Evolutionary conservation across 768 basidiomycete species (phyloP).

Genomic region (Lentinula sp.): DNA sequence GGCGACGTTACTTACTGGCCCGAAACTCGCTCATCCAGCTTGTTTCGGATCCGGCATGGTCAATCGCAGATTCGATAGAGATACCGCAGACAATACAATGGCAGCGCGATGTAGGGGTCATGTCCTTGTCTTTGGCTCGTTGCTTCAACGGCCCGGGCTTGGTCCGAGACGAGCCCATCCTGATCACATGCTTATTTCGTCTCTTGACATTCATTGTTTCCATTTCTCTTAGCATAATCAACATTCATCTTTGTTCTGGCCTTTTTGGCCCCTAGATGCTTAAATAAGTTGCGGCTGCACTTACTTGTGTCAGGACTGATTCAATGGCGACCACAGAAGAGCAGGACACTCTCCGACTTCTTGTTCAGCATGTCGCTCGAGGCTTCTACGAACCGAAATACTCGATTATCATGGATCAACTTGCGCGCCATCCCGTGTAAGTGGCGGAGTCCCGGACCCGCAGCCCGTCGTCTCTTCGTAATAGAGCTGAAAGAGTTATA

Average conservation of each 20-base stretch:
- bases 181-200: too few relatives aligned
- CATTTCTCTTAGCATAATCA: neutral
- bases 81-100: too few relatives aligned
- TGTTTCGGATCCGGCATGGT: too few relatives aligned
- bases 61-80: too few relatives aligned
- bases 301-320: neutral
- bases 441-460: conserved; percentile 29
- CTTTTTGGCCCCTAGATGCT: neutral
- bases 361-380: conserved; percentile 90
- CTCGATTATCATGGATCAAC: conserved; percentile 90
- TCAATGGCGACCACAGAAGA: conserved; percentile 70
- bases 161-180: too few relatives aligned
- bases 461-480: conserved; percentile 6
- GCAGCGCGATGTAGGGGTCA: too few relatives aligned
- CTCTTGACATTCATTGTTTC: neutral
- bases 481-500: conserved; percentile 9
- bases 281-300: neutral
- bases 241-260: neutral
- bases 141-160: too few relatives aligned
- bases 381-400: conserved; percentile 93
- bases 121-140: too few relatives aligned
- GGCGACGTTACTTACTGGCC: too few relatives aligned
- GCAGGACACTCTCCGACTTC: conserved; percentile 73
- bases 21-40: too few relatives aligned
- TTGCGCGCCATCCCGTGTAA: conserved; percentile 92